A percentile compares a stretch with the other conserved stretches of the same genome.
Conservation (phyloP, 148 eudicot genomes). For the Rhododendron ferrugineum region DNA sequence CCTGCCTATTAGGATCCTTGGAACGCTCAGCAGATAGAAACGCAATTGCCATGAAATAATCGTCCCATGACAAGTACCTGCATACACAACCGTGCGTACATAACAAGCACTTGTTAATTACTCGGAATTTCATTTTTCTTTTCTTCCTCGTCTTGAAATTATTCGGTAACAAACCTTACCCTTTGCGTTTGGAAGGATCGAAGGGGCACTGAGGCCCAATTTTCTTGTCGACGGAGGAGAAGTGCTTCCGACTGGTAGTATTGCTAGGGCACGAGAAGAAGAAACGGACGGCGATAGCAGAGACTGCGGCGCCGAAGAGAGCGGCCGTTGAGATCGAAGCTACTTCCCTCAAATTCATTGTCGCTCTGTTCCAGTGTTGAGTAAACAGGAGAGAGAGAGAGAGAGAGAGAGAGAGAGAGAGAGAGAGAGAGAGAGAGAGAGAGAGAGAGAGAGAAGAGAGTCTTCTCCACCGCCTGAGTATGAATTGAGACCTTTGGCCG, state of each 20-base stretch:
- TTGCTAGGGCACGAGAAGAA: slow-evolving; percentile 27
- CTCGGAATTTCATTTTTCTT: neutral
- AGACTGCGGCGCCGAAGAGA: slow-evolving; percentile 46
- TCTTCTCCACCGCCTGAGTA: neutral
- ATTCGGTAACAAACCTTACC: slow-evolving; percentile 25
- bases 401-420: slow-evolving; percentile 3
- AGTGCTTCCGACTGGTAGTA: neutral
- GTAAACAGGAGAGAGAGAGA: neutral
- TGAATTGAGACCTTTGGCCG: neutral
- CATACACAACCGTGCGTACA: neutral
- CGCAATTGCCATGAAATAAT: slow-evolving; percentile 92
- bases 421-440: slow-evolving; percentile 1
- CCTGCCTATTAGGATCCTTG: slow-evolving; percentile 96
- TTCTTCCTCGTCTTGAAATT: too few species aligned
- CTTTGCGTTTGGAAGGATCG: slow-evolving; percentile 64
- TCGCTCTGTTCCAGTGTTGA: neutral
- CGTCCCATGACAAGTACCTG: slow-evolving; percentile 94
- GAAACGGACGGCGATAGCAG: slow-evolving; percentile 41
- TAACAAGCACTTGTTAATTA: neutral
- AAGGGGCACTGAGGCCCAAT: slow-evolving; percentile 37
- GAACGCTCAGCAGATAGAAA: slow-evolving; percentile 93
- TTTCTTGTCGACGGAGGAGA: slow-evolving; percentile 13
- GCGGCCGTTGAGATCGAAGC: slow-evolving; percentile 49
- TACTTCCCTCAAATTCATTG: slow-evolving; percentile 51
- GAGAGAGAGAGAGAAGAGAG: neutral